Base-by-base conservation (phyloP, 805 yeast species). In the Starmerella roubikii region DNA sequence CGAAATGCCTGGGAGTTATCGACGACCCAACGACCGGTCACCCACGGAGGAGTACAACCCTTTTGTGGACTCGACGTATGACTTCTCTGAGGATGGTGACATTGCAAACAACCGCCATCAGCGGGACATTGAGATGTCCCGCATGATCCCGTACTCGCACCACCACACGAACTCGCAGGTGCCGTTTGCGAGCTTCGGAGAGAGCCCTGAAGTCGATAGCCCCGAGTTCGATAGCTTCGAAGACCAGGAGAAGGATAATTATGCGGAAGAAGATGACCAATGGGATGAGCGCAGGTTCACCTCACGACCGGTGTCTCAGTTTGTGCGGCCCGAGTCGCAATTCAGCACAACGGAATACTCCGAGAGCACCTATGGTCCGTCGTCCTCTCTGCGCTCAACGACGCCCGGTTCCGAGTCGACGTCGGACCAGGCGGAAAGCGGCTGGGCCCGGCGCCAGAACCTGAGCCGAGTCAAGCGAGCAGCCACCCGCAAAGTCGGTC, bases 401-500 rank as follows among this genome's bases (percentile, higher is more conserved):
- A n/a, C 42, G 3, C 36, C 34, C n/a, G 16, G 32, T 6, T 37
- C 34, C 3, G 31, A 21, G 16, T 22, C 7, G 7, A 7, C 10
- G 24, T 10, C 7, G 24, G 35, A 21, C 3, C 38, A 37, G 20
- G 35, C 22, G 12, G 40, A 42, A 9, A 39, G 20, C 16, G 46
- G 48, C 25, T 54, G 63, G 53, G 51, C 47, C 24, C 50, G 55
- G 26, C 58, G 61, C 5, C 61, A 55, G 44, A 49, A 50, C 32
- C 41, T 47, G 27, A 42, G 48, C 33, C 39, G 46, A 16, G 47
- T 59, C 35, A 50, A 52, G 34, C 55, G 65, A 9, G 52, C 48
- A 26, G 53, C 48, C 18, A 61, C 66, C 7, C 56, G 63, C 16
- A 57, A 56, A 38, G 63, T 62, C 47, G 59, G 59, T 36, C 54